phyloP scores from a whole-genome alignment of 2,329 filamentous ascomycete species.

The Calonectria naviculata region DNA sequence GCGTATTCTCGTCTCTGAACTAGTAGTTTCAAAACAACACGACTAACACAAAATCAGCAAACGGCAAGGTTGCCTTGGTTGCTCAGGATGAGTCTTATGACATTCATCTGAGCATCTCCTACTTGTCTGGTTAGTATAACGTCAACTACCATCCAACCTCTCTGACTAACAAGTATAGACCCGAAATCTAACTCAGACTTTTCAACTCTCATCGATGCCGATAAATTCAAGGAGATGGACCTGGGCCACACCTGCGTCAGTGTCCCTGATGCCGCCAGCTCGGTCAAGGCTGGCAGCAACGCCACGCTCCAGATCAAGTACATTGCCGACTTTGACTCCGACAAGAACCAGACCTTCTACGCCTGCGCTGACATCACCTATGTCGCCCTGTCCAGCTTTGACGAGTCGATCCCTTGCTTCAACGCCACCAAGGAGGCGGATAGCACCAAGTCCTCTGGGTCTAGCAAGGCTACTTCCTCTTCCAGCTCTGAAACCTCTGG shows the following conservation, averaged over 20 bases:
- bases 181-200: conserved; percentile 54
- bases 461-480: conserved; percentile 23
- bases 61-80: conserved; percentile 65
- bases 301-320: conserved; percentile 63
- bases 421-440: conserved; percentile 48
- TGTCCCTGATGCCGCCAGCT: conserved; percentile 48
- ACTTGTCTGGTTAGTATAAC: conserved; percentile 55
- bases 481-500: conserved; percentile 14
- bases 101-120: conserved; percentile 64
- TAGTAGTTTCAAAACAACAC: neutral
- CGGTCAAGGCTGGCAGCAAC: conserved; percentile 52
- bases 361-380: conserved; percentile 61
- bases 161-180: conserved; percentile 40
- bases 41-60: conserved; percentile 49
- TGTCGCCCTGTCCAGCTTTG: conserved; percentile 49
- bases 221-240: conserved; percentile 51
- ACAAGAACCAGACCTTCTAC: conserved; percentile 57
- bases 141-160: neutral
- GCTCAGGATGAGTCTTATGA: conserved; percentile 67
- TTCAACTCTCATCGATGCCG: conserved; percentile 48
- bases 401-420: conserved; percentile 52
- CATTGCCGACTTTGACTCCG: conserved; percentile 54
- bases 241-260: conserved; percentile 58
- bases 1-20: conserved; percentile 36
- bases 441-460: neutral